Base-by-base conservation (phyloP, 2,329 filamentous ascomycete species). In the Calycina marina region DNA sequence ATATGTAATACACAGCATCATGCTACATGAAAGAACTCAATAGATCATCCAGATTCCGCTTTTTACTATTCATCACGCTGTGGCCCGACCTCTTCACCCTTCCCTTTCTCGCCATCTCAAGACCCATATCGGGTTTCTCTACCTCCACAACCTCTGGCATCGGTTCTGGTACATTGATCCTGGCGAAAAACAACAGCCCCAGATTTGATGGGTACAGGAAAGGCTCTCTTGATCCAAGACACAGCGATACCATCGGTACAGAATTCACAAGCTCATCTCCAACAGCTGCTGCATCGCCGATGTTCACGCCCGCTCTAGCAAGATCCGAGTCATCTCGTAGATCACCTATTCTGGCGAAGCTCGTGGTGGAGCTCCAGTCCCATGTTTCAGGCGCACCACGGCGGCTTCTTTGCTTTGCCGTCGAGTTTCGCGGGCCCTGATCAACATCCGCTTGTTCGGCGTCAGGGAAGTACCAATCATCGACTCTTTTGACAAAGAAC, bases 321-420 rank as follows among this genome's bases (percentile, higher is more conserved):
- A 53, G 40, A 35, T 53, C 49, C 1, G 22, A 25, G 32, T 52
- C 49, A 18, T 46, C 42, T 17, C 49, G 44, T n/a, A 50, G 22
- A 25, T 47, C 41, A 10, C 50, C 45, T 6, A 53, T 42, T 14
- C 34, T 38, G 15, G 38, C 27, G 12, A 47, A 43, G 4, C 32
- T 34, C 4, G 39, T 44, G 14, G 40, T 41, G 6, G 35, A 34
- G 3, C 30, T 8, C 8, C 43, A 49, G 6, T 52, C 47, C 47
- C 46, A 48, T 3, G 38, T 11, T 17, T 4, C 18, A 17, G 20
- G 20, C 8, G 20, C 20, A 9, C 18, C 16, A 10, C 1, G 27
- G 12, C 18, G 27, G 12, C 8, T 16, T 16, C 6, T 8, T 4
- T 9, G 27, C 6, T 44, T 22, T 42, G 28, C 6, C 14, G 17